Conservation (phyloP, 2,329 filamentous ascomycete genomes). For the Aotearoamyces nothofagi region DNA sequence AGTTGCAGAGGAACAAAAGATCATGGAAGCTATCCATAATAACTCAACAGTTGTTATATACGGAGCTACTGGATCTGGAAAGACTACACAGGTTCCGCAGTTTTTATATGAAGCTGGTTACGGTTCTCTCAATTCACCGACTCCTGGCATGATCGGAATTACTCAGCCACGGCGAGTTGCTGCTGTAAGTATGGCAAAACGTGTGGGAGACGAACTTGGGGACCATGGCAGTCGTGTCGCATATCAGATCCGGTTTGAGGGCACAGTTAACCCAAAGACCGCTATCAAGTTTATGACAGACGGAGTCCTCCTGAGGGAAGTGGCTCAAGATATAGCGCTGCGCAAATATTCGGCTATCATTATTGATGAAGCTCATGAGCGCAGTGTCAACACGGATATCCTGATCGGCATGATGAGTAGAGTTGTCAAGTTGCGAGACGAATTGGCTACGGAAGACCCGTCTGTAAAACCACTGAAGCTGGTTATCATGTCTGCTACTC, state of each 20-base stretch:
- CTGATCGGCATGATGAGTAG: constrained; percentile 94
- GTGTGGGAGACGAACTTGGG: constrained; percentile 75
- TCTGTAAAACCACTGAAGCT: constrained; percentile 70
- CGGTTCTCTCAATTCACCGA: constrained; percentile 61
- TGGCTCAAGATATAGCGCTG: constrained; percentile 76
- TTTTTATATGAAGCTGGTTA: constrained; percentile 93
- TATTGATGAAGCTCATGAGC: constrained; percentile 93
- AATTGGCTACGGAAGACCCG: constrained; percentile 57
- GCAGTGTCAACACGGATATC: constrained; percentile 95
- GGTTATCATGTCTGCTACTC: constrained; percentile 94
- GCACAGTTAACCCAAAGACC: constrained; percentile 63
- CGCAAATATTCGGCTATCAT: constrained; percentile 86
- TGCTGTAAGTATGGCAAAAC: constrained; percentile 90
- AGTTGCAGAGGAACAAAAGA: constrained; percentile 87
- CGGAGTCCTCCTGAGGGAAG: constrained; percentile 83
- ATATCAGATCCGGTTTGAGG: constrained; percentile 93
- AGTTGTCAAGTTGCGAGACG: constrained; percentile 69
- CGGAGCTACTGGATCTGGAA: constrained; percentile 90
- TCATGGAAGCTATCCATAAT: constrained; percentile 95
- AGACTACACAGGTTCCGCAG: constrained; percentile 94
- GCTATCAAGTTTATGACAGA: constrained; percentile 99
- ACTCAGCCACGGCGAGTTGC: constrained; percentile 92
- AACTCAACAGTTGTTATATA: constrained; percentile 83
- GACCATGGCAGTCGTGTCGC: constrained; percentile 64
- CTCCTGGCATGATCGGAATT: constrained; percentile 83